A percentile compares a stretch with the other conserved stretches of the same genome.
These are phyloP conservation scores for Neonectria faginata DNA, from an alignment of 2,329 filamentous ascomycete genomes.

Conservation along the genomic window DNA sequence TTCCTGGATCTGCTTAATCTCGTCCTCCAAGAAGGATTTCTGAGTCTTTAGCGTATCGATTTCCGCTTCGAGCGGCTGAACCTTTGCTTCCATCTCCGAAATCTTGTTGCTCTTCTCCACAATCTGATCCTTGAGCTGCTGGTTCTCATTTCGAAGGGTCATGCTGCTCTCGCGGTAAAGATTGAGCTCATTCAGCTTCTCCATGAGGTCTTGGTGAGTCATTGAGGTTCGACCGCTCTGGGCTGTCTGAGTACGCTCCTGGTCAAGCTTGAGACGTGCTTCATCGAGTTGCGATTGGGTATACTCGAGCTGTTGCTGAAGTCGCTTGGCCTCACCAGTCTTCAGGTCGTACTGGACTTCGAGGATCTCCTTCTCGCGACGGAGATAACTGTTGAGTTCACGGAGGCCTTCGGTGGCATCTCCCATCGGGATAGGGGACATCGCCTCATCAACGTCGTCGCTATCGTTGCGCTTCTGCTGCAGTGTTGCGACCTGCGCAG, in stretches of 20 bases:
- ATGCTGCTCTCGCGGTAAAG: slow-evolving; percentile 95
- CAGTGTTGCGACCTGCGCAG: slow-evolving; percentile 80
- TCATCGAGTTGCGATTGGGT: slow-evolving; percentile 90
- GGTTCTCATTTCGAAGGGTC: slow-evolving; percentile 87
- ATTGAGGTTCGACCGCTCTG: slow-evolving; percentile 79
- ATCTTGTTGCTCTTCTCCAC: slow-evolving; percentile 80
- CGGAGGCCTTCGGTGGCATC: slow-evolving; percentile 80
- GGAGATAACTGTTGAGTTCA: slow-evolving; percentile 90
- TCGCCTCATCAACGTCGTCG: slow-evolving; percentile 64
- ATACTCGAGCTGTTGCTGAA: slow-evolving; percentile 92
- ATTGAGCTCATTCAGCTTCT: slow-evolving; percentile 95
- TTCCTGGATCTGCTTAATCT: slow-evolving; percentile 88
- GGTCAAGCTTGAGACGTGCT: slow-evolving; percentile 86
- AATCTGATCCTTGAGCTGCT: slow-evolving; percentile 81
- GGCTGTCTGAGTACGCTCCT: slow-evolving; percentile 82
- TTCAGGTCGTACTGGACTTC: slow-evolving; percentile 96
- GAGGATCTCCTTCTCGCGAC: slow-evolving; percentile 96
- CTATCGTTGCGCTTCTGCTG: slow-evolving; percentile 77
- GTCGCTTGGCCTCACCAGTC: slow-evolving; percentile 84
- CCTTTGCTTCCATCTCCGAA: slow-evolving; percentile 77
- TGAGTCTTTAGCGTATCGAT: slow-evolving; percentile 87
- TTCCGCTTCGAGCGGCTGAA: slow-evolving; percentile 84
- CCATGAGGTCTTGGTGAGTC: slow-evolving; percentile 90
- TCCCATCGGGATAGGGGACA: slow-evolving; percentile 63
- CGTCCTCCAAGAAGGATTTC: slow-evolving; percentile 83